Base-by-base conservation (phyloP, 2,329 filamentous ascomycete genomes). In the Leptodontidium sp. region DNA sequence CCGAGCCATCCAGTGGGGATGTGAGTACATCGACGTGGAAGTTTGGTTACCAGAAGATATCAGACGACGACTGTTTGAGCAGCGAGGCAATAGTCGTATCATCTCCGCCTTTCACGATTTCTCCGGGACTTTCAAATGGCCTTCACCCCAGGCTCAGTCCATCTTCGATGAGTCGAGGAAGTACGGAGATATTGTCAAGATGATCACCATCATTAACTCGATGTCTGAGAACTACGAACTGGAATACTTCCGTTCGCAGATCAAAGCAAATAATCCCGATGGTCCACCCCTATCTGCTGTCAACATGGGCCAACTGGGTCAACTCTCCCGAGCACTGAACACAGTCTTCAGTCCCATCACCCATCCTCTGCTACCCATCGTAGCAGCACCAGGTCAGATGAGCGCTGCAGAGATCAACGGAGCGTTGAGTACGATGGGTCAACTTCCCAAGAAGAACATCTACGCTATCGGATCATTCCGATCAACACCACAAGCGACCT, bases 71-170 rank as follows among this genome's bases (percentile, higher is more conserved):
- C 81, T 97, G 11, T 91, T 88, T 64, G 87, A 91, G 73, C 85
- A 87, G 65, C 90, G 91, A 73, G 93, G 93, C 1, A 92, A 89
- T 80, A 95, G 91, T 76, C 91, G 90, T 72, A 93, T 97, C 79
- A 94, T 97, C 83, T 95, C 93, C n/a, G 93, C 93, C 14, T 96
- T 95, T 76, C 93, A 97, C 78, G 93, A 96, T 81, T 95, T 95
- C 76, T 94, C 92, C 0, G 92, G 93, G 1, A 90, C 84, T 0
- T 95, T 95, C 84, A 92, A 90, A 75, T 97, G 93, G 93, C 91
- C 91, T 0, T 93, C 92, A 0, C 81, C 86, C 7, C 86, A 91
- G 73, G 93, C 93, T 1, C 88, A 92, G 75, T 83, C 86, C 12
- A 85, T 95, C 4, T 97, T 94, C 74, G 83, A 88, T 68, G 86